These are phyloP conservation scores for Trametes hirsuta DNA, from an alignment of 1,284 basidiomycete genomes.

Conservation along the genomic window DNA sequence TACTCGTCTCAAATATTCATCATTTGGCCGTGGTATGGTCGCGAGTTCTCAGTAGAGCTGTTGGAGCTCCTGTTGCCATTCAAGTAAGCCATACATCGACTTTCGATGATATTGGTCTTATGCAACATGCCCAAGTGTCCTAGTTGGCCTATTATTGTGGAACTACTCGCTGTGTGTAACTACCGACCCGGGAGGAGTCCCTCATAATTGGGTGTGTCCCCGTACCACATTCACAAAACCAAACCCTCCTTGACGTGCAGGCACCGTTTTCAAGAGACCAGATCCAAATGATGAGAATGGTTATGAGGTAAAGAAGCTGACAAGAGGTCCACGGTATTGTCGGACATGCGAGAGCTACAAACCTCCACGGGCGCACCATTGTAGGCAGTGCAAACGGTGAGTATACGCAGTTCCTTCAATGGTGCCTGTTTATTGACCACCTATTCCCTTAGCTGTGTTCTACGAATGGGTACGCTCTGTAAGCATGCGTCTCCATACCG, in stretches of 20 bases:
- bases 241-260: background rate
- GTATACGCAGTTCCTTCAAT: conserved; percentile 25
- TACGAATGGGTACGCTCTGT: conserved; percentile 70
- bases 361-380: conserved; percentile 86
- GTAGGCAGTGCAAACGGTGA: conserved; percentile 81
- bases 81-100: conserved; percentile 68
- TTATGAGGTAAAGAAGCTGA: conserved; percentile 87
- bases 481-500: conserved; percentile 8
- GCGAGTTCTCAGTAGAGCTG: conserved; percentile 70
- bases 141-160: conserved; percentile 81
- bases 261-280: conserved; percentile 57
- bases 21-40: conserved; percentile 91
- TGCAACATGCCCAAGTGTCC: conserved; percentile 48
- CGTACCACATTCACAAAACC: conserved; percentile 1
- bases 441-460: conserved; percentile 62
- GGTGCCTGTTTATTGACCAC: background rate
- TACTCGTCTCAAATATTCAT: conserved; percentile 89
- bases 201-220: conserved; percentile 73
- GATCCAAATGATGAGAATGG: conserved; percentile 69
- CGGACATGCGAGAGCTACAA: conserved; percentile 77
- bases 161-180: conserved; percentile 85
- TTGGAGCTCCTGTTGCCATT: conserved; percentile 80
- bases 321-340: conserved; percentile 81
- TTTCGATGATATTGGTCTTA: conserved; percentile 9
- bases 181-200: conserved; percentile 86